Conservation (phyloP, 1,284 basidiomycete genomes). For the Meira nashicola region DNA sequence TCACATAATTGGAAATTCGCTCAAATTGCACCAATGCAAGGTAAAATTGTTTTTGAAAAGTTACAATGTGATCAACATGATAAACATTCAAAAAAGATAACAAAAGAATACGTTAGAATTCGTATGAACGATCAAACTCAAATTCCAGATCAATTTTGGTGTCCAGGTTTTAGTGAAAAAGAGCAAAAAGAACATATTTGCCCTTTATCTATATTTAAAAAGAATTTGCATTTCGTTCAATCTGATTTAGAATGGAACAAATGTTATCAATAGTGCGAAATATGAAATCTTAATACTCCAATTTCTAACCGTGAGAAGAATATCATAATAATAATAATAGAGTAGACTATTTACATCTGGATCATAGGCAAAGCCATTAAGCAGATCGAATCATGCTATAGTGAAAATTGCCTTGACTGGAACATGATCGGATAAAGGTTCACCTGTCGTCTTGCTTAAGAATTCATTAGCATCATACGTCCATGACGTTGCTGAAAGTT, state of each 20-base stretch:
- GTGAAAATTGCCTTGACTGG: too few relatives aligned
- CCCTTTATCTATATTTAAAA: constrained; percentile 12
- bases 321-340: background rate
- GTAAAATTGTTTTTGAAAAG: constrained; percentile 23
- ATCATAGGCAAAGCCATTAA: too few relatives aligned
- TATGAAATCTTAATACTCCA: too few relatives aligned
- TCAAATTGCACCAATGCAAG: constrained; percentile 21
- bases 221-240: constrained; percentile 15
- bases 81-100: background rate
- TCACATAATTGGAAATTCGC: constrained; percentile 17
- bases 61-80: constrained; percentile 9
- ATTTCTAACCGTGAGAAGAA: too few relatives aligned
- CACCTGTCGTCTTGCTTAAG: too few relatives aligned
- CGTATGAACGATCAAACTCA: constrained; percentile 19
- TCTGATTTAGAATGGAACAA: constrained; percentile 17
- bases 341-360: background rate
- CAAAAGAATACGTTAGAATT: constrained; percentile 17
- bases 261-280: constrained; percentile 12
- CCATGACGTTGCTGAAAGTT: too few relatives aligned
- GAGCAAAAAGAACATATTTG: constrained; percentile 13
- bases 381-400: too few relatives aligned
- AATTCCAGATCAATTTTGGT: constrained; percentile 1
- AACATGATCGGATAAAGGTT: too few relatives aligned
- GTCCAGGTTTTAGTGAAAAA: constrained; percentile 9
- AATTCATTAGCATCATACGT: too few relatives aligned